Percentiles rank a stretch among this genome's conserved stretches.
phyloP scores from a whole-genome alignment of 1,284 basidiomycete genomes.

The Malassezia pachydermatis region DNA sequence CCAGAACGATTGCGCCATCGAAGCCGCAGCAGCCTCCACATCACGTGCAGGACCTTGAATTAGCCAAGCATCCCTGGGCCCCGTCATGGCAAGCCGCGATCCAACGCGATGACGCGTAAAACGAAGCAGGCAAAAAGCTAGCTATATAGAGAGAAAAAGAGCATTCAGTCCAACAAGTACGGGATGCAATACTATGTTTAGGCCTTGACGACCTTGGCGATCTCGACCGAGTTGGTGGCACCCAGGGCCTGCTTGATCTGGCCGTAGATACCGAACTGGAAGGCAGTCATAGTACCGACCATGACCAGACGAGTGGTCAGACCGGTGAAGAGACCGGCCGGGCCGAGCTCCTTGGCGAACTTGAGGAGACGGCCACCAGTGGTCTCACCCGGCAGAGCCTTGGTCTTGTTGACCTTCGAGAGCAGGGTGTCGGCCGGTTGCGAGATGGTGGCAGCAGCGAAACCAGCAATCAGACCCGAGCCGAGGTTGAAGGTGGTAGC shows the following conservation, averaged over 20 bases:
- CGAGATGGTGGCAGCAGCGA: slow-evolving; percentile 47
- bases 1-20: slow-evolving; percentile 4
- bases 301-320: slow-evolving; percentile 48
- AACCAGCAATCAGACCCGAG: slow-evolving; percentile 47
- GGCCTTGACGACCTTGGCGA: slow-evolving; percentile 26
- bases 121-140: too few species aligned
- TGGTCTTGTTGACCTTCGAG: slow-evolving; percentile 57
- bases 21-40: background rate
- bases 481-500: slow-evolving; percentile 43
- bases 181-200: background rate
- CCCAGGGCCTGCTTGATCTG: slow-evolving; percentile 52
- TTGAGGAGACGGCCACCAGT: slow-evolving; percentile 51
- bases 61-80: too few species aligned
- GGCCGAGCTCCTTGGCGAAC: slow-evolving; percentile 52
- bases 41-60: background rate
- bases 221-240: slow-evolving; percentile 50
- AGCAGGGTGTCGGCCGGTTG: slow-evolving; percentile 49
- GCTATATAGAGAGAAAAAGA: background rate
- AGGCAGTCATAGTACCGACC: slow-evolving; percentile 54
- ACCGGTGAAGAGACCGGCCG: slow-evolving; percentile 54
- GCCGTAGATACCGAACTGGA: slow-evolving; percentile 51
- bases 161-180: background rate
- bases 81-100: too few species aligned
- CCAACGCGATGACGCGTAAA: too few species aligned
- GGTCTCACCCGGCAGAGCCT: slow-evolving; percentile 54